These are phyloP conservation scores for Breynia disticha DNA, from an alignment of 441 rosid species.

Conservation along the genomic window DNA sequence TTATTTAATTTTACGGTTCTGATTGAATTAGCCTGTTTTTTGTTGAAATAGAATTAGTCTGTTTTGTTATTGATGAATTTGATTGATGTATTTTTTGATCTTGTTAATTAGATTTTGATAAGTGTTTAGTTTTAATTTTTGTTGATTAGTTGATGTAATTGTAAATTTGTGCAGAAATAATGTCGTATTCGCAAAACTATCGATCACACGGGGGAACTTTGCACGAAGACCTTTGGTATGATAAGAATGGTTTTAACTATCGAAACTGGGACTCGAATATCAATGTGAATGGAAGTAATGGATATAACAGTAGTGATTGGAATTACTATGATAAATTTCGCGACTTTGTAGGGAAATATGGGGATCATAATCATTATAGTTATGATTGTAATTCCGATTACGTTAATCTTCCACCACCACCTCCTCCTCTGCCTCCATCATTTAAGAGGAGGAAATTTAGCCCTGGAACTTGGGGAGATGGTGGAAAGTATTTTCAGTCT, in stretches of 20 bases:
- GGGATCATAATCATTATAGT: slow-evolving; percentile 16
- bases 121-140: neutral
- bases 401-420: slow-evolving; percentile 24
- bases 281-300: slow-evolving; percentile 14
- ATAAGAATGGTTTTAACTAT: slow-evolving; percentile 20
- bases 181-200: slow-evolving; percentile 41
- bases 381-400: slow-evolving; percentile 12
- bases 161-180: slow-evolving; percentile 20
- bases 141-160: neutral
- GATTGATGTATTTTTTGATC: neutral
- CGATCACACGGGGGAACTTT: slow-evolving; percentile 30
- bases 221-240: slow-evolving; percentile 23
- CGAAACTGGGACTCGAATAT: slow-evolving; percentile 17
- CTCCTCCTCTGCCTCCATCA: slow-evolving; percentile 34
- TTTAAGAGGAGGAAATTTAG: slow-evolving; percentile 53
- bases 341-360: slow-evolving; percentile 21
- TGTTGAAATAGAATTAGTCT: too few relatives aligned
- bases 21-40: too few relatives aligned
- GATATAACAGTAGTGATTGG: slow-evolving; percentile 12
- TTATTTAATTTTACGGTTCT: neutral
- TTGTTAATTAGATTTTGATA: neutral
- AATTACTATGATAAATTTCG: slow-evolving; percentile 17
- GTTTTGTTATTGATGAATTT: neutral
- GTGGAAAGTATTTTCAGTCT: slow-evolving; percentile 19
- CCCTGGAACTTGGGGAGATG: slow-evolving; percentile 38